phyloP scores from a whole-genome alignment of 2,329 filamentous ascomycete species.

The Laburnicola sp. region DNA sequence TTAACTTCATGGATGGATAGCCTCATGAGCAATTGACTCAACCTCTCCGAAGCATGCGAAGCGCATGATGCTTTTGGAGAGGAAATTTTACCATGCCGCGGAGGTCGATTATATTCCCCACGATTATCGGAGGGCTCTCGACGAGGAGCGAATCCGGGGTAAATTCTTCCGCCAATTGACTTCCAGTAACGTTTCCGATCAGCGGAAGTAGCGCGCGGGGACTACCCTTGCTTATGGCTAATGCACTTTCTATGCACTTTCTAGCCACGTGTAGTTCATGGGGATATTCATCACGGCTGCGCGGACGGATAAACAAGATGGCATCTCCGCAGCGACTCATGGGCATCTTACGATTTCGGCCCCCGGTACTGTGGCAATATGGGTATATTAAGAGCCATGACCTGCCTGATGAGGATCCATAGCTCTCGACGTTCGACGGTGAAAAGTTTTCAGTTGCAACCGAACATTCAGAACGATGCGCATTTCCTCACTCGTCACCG shows the following conservation, averaged over 20 bases:
- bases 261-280: conserved; percentile 24
- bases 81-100: background rate
- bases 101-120: background rate
- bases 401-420: conserved; percentile 6
- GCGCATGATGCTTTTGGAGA: background rate
- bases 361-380: conserved; percentile 14
- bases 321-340: conserved; percentile 21
- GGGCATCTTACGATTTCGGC: conserved; percentile 6
- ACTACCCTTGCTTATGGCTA: conserved; percentile 22
- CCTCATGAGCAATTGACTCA: too few relatives aligned
- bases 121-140: background rate
- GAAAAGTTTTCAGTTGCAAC: background rate
- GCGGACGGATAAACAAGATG: conserved; percentile 18
- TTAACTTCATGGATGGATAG: too few relatives aligned
- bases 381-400: conserved; percentile 22
- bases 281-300: conserved; percentile 6
- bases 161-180: conserved; percentile 31
- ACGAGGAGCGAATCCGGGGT: conserved; percentile 2
- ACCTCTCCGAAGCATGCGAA: too few relatives aligned
- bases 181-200: conserved; percentile 10
- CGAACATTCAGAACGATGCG: conserved; percentile 26
- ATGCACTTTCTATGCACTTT: conserved; percentile 5
- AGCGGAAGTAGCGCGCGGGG: conserved; percentile 8
- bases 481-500: conserved; percentile 26
- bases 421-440: conserved; percentile 1